Evolutionary conservation across 768 basidiomycete genomes (phyloP).

Genomic region (Lactarius pseudohatsudake): DNA sequence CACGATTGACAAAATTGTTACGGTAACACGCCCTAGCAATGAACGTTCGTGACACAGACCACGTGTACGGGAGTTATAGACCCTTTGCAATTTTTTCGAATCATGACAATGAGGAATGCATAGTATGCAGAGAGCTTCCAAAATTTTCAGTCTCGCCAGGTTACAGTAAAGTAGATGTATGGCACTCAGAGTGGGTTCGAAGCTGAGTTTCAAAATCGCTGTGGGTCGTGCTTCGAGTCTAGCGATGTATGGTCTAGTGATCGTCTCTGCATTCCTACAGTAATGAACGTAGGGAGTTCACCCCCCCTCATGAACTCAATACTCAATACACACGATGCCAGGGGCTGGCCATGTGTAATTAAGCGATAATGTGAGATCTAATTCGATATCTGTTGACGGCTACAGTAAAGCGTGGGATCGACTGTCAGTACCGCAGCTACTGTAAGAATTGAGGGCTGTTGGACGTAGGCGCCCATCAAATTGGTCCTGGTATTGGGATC

Average conservation of each 20-base stretch:
- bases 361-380: not conserved
- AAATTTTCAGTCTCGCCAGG: not conserved
- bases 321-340: not conserved
- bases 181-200: not conserved
- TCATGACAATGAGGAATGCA: not conserved
- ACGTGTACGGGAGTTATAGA: not conserved
- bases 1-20: not conserved
- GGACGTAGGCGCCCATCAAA: not conserved
- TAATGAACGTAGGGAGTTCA: not conserved
- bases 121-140: not conserved
- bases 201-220: not conserved
- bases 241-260: not conserved
- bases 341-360: not conserved
- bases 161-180: not conserved
- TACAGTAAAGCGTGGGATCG: not conserved
- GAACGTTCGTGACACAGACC: not conserved
- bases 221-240: not conserved
- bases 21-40: not conserved
- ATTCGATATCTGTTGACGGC: not conserved
- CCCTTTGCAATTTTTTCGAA: not conserved
- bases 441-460: not conserved
- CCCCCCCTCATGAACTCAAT: not conserved
- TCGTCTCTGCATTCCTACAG: not conserved
- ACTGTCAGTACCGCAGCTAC: not conserved
- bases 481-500: slow-evolving; percentile 2